These are phyloP conservation scores for Iris pallida DNA, from an alignment of 116 monocot species.

Conservation along the genomic window DNA sequence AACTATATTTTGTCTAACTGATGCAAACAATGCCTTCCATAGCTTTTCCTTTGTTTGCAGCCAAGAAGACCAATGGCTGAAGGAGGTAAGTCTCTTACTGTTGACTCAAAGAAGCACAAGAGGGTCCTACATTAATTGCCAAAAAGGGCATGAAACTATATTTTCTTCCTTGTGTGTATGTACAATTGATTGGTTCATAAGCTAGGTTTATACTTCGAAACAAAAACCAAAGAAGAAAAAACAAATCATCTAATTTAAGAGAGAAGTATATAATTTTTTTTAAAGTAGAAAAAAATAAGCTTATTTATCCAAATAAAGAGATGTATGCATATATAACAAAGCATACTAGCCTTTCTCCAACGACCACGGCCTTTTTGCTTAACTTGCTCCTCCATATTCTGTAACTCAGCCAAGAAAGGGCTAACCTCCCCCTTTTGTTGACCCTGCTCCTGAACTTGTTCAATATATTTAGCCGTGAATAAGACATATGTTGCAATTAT, in stretches of 20 bases:
- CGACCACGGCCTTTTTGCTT: slow-evolving; percentile 80
- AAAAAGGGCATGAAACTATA: slow-evolving; percentile 1
- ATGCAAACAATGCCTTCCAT: slow-evolving; percentile 88
- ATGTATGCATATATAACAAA: too few relatives aligned
- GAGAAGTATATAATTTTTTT: neutral
- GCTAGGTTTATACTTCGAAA: neutral
- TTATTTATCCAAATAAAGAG: too few relatives aligned
- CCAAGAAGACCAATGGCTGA: slow-evolving; percentile 76
- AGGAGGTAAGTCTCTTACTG: slow-evolving; percentile 85
- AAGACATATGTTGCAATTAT: neutral
- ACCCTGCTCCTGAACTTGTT: slow-evolving; percentile 78
- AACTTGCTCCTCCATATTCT: slow-evolving; percentile 76
- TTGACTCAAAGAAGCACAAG: slow-evolving; percentile 65
- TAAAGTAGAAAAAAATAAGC: too few relatives aligned
- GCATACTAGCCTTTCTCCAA: slow-evolving; percentile 71
- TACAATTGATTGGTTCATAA: neutral
- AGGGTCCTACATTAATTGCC: slow-evolving; percentile 44
- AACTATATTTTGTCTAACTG: too few relatives aligned
- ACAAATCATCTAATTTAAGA: too few relatives aligned
- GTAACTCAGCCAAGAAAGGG: slow-evolving; percentile 59
- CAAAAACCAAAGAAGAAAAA: too few relatives aligned
- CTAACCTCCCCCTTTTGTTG: slow-evolving; percentile 78
- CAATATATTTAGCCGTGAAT: neutral
- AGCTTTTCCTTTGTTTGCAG: slow-evolving; percentile 79
- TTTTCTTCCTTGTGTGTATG: neutral